Conservation (phyloP, 805 yeast genomes). For the Ogataea siamensis region DNA sequence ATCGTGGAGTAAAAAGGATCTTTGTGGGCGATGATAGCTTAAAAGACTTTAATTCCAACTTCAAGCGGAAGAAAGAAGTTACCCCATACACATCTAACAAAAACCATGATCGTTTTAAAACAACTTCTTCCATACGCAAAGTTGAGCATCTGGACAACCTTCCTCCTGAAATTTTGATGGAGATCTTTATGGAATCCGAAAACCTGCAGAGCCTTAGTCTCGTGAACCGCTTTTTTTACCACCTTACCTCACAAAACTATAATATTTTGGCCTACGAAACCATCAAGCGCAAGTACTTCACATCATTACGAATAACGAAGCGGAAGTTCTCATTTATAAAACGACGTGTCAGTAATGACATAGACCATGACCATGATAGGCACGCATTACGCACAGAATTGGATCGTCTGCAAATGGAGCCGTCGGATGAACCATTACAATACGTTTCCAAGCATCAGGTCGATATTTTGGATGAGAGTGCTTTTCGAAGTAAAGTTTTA, state of each 20-base stretch:
- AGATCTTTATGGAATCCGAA: conserved; percentile 16
- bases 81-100: neutral
- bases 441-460: conserved; percentile 15
- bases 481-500: conserved; percentile 7
- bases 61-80: conserved; percentile 2
- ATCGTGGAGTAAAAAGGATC: conserved; percentile 6
- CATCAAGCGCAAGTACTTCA: conserved; percentile 10
- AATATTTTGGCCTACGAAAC: conserved; percentile 8
- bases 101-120: neutral
- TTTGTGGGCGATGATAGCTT: conserved; percentile 5
- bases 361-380: conserved; percentile 20
- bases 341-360: conserved; percentile 21
- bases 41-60: conserved; percentile 9
- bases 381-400: conserved; percentile 20
- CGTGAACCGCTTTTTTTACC: conserved; percentile 10
- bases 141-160: conserved; percentile 10
- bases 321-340: conserved; percentile 13
- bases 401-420: conserved; percentile 8
- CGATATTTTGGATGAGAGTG: conserved; percentile 10
- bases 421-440: neutral
- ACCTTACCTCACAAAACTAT: conserved; percentile 12
- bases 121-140: neutral
- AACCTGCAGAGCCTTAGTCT: conserved; percentile 12
- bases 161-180: conserved; percentile 22
- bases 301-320: conserved; percentile 3